Evolutionary conservation across 192 early-diverging fungal genomes (phyloP), one percentile per base, ranked within the genome.

Genomic region (Obelidium mucronatum): DNA sequence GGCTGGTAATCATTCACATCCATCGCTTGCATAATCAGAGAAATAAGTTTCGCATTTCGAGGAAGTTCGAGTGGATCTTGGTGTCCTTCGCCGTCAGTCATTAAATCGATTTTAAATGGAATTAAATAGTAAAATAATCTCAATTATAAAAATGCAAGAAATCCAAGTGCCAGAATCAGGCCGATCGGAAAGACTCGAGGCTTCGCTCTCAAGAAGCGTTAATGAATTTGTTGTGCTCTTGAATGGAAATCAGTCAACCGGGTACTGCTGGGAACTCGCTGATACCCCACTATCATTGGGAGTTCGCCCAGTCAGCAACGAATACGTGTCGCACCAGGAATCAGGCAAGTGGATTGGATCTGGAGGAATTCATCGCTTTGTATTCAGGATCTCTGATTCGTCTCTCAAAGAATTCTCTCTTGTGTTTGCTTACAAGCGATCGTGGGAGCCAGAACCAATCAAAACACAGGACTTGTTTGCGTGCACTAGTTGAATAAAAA

Each of bases 1-100:
- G 94, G 94, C 68, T 97, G 95, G 79, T 92, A 96, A 74, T 97
- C 94, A 42, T 92, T 87, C 11, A 99, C 87, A 1, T 91, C 94
- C 37, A 93, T 89, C n/a, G 93, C 91, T 68, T 94, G 91, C 56
- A 98, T 77, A 17, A 98, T 86, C 69, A 99, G 76, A 6, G 92
- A 92, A 58, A 97, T 90, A 35, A 99, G 88, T 86, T 91, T 92
- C 31, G 93, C 92, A 62, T 86, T 81, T 3, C 81, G 54, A 5
- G 87, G 87, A 30, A 86, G 74, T 28, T 80, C 69, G 13, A 76
- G 42, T 36, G 86, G 83, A 55, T 87, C 86, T 67, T 85, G 82
- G 67, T 78, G 73, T n/a, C 71, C 56, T 31, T 11, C 1, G 24
- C 26, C 1, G 24, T 59, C 56, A n/a, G 8, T 59, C 26, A 48